phyloP scores from a whole-genome alignment of 257 asterid genomes.

The Oldenlandia corymbosa region DNA sequence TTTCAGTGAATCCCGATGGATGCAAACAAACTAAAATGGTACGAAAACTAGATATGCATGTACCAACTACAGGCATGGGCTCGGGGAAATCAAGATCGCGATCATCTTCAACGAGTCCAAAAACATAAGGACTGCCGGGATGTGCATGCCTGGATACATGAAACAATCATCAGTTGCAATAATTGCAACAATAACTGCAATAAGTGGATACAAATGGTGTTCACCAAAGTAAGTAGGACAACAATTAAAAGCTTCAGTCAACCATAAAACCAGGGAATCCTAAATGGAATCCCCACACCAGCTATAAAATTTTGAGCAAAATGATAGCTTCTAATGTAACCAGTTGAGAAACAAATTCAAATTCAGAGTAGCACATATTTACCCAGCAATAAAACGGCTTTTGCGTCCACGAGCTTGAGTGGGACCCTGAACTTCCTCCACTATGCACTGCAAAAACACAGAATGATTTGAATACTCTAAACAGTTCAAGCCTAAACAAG shows the following conservation, averaged over 20 bases:
- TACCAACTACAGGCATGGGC: slow-evolving; percentile 97
- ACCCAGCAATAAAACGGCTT: slow-evolving; percentile 98
- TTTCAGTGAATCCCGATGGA: slow-evolving; percentile 3
- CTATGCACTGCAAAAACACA: slow-evolving; percentile 61
- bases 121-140: slow-evolving; percentile 97
- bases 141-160: slow-evolving; percentile 79
- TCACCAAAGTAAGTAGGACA: background rate
- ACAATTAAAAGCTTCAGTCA: background rate
- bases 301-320: background rate
- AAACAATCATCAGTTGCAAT: background rate
- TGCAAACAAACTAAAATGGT: background rate
- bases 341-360: slow-evolving; percentile 2
- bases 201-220: background rate
- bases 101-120: slow-evolving; percentile 92
- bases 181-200: background rate
- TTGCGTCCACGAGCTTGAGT: slow-evolving; percentile 93
- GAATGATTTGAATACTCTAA: background rate
- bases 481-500: background rate
- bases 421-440: slow-evolving; percentile 99
- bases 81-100: slow-evolving; percentile 93
- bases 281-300: background rate
- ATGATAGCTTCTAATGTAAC: background rate
- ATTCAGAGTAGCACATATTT: slow-evolving; percentile 20
- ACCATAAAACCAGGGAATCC: background rate
- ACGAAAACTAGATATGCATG: slow-evolving; percentile 10